Evolutionary conservation across 129 eudicot species (phyloP).

Genomic region (Heracleum sosnowskyi): DNA sequence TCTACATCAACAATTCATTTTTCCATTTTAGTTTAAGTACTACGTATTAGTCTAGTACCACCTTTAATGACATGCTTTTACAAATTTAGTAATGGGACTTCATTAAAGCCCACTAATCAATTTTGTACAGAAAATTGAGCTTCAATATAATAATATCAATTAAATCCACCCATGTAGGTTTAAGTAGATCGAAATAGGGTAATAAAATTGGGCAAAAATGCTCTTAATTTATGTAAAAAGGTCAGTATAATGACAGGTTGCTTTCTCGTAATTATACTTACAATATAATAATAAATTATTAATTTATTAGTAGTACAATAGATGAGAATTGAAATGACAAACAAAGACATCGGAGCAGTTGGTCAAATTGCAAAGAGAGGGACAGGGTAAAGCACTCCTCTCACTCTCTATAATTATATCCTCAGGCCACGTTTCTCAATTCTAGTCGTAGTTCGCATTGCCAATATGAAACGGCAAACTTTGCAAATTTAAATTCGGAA

Average conservation of each 20-base stretch:
- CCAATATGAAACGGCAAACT: too few relatives aligned
- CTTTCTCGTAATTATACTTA: background rate
- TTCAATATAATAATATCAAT: too few relatives aligned
- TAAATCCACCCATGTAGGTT: background rate
- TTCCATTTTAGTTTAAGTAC: background rate
- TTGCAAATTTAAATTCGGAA: too few relatives aligned
- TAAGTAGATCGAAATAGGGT: background rate
- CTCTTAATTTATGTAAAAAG: background rate
- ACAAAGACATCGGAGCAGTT: conserved; percentile 10
- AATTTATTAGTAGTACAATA: background rate
- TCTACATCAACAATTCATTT: background rate
- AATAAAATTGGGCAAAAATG: background rate
- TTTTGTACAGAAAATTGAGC: background rate
- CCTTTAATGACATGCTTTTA: background rate
- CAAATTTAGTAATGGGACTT: background rate
- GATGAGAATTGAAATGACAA: background rate
- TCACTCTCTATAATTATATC: background rate
- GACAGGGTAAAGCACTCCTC: background rate
- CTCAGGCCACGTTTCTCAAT: background rate
- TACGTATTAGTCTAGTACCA: background rate
- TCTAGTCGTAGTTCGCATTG: too few relatives aligned
- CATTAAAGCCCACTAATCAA: background rate
- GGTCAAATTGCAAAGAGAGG: conserved; percentile 5
- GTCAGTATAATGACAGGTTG: background rate
- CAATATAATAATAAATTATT: background rate